These are phyloP conservation scores for Globisporangium cystogenes DNA, from an alignment of 352 stramenopile genomes.

Conservation along the genomic window DNA sequence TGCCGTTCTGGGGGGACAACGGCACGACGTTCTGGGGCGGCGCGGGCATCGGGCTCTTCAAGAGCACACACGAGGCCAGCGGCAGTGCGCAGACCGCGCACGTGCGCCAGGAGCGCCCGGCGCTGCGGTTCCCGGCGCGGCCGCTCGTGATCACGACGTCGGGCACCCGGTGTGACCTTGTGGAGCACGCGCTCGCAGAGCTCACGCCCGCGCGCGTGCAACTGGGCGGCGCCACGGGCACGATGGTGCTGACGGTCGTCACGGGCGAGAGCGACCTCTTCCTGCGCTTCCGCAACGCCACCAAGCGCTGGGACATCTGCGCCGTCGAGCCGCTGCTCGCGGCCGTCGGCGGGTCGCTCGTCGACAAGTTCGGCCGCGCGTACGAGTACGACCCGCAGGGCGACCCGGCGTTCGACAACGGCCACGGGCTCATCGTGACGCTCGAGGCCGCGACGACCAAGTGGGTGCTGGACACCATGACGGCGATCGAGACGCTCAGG, in stretches of 20 bases:
- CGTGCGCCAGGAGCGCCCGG: slow-evolving; percentile 15
- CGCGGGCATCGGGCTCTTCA: slow-evolving; percentile 44
- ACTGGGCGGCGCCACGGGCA: slow-evolving; percentile 62
- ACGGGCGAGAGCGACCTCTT: slow-evolving; percentile 59
- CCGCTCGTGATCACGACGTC: slow-evolving; percentile 50
- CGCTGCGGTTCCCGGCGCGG: slow-evolving; percentile 28
- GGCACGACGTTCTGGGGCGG: slow-evolving; percentile 68
- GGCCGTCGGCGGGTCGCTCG: slow-evolving; percentile 45
- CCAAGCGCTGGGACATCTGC: slow-evolving; percentile 79
- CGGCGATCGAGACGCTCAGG: slow-evolving; percentile 48
- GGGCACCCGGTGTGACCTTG: slow-evolving; percentile 42
- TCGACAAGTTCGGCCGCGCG: slow-evolving; percentile 45
- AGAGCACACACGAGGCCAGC: slow-evolving; percentile 23
- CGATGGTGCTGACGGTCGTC: slow-evolving; percentile 64
- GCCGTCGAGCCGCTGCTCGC: slow-evolving; percentile 61
- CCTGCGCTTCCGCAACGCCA: slow-evolving; percentile 62
- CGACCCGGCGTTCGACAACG: slow-evolving; percentile 58
- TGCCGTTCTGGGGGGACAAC: slow-evolving; percentile 49
- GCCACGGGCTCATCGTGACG: slow-evolving; percentile 43
- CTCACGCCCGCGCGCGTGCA: slow-evolving; percentile 30
- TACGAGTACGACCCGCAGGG: slow-evolving; percentile 60
- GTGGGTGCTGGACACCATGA: slow-evolving; percentile 34
- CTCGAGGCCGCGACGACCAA: slow-evolving; percentile 30
- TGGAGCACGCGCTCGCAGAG: slow-evolving; percentile 31
- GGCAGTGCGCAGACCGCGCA: slow-evolving; percentile 21